These are phyloP conservation scores for Myxozyma geophila DNA, from an alignment of 805 yeast genomes.

Conservation along the genomic window DNA sequence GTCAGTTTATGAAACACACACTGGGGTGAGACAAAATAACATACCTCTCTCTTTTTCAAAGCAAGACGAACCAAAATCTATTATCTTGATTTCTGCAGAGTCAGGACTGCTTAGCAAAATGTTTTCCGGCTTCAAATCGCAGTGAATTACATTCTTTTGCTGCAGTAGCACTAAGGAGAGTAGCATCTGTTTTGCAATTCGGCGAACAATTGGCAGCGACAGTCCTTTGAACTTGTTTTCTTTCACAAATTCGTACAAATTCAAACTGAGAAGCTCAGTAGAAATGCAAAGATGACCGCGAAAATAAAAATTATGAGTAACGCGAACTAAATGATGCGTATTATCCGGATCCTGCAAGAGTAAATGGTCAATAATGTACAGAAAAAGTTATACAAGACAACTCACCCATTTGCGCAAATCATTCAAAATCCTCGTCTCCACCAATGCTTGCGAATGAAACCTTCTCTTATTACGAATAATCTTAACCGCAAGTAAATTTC, in stretches of 20 bases:
- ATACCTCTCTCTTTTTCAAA: constrained; percentile 60
- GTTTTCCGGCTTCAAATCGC: constrained; percentile 88
- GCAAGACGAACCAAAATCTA: constrained; percentile 73
- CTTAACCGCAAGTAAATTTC: constrained; percentile 69
- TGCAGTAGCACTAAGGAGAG: constrained; percentile 67
- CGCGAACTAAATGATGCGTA: constrained; percentile 53
- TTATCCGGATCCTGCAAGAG: constrained; percentile 41
- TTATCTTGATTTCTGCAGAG: constrained; percentile 61
- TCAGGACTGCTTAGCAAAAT: constrained; percentile 59
- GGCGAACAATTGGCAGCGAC: constrained; percentile 42
- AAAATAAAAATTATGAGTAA: constrained; percentile 73
- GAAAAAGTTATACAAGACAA: background rate
- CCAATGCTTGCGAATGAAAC: constrained; percentile 76
- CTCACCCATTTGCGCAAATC: constrained; percentile 48
- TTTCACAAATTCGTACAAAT: constrained; percentile 61
- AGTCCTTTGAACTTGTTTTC: constrained; percentile 47
- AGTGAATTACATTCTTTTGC: constrained; percentile 64
- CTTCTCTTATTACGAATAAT: constrained; percentile 73
- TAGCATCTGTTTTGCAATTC: constrained; percentile 59
- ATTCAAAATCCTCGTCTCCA: constrained; percentile 72
- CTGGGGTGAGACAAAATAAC: background rate
- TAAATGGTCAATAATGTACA: background rate
- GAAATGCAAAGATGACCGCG: constrained; percentile 82
- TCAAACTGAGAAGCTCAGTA: constrained; percentile 71
- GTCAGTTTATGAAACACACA: background rate